These are phyloP conservation scores for Penicillium argentinense DNA, from an alignment of 495 filamentous ascomycete genomes.

Conservation along the genomic window DNA sequence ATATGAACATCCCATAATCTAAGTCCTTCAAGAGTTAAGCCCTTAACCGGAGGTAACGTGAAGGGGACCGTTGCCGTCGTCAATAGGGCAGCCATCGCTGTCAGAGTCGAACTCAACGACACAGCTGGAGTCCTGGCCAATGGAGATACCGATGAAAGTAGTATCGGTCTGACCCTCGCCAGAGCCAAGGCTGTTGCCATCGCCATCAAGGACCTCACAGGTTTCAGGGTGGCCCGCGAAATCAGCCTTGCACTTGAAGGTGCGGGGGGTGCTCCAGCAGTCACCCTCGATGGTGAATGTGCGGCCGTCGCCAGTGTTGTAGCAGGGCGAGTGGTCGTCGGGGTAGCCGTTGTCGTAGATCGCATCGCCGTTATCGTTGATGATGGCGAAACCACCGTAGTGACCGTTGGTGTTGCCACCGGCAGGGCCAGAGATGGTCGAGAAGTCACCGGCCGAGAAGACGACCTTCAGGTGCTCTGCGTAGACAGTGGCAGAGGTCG, in stretches of 20 bases:
- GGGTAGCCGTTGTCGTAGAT: slow-evolving; percentile 18
- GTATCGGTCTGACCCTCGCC: slow-evolving; percentile 15
- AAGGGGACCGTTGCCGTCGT: slow-evolving; percentile 21
- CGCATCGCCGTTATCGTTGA: slow-evolving; percentile 15
- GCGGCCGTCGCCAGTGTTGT: slow-evolving; percentile 19
- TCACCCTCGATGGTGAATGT: slow-evolving; percentile 24
- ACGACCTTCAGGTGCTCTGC: slow-evolving; percentile 20
- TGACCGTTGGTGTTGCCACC: slow-evolving; percentile 15
- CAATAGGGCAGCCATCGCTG: slow-evolving; percentile 12
- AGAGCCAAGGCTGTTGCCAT: slow-evolving; percentile 18
- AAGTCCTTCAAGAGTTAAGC: too few relatives aligned
- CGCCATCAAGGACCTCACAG: slow-evolving; percentile 18
- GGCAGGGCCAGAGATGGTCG: slow-evolving; percentile 14
- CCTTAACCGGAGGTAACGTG: slow-evolving; percentile 17
- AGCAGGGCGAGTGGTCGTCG: slow-evolving; percentile 15
- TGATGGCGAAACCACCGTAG: slow-evolving; percentile 16
- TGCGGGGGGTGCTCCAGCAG: slow-evolving; percentile 20
- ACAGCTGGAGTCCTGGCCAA: slow-evolving; percentile 18
- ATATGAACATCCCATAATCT: too few relatives aligned
- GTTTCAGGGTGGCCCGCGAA: slow-evolving; percentile 18
- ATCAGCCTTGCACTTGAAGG: slow-evolving; percentile 16
- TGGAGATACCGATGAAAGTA: slow-evolving; percentile 19
- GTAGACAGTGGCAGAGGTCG: slow-evolving; percentile 8
- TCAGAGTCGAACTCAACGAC: slow-evolving; percentile 21
- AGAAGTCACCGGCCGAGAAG: slow-evolving; percentile 17